Percentiles rank a stretch among this genome's conserved stretches.
phyloP scores from a whole-genome alignment of 495 filamentous ascomycete species.

The Hyaloscypha finlandica region DNA sequence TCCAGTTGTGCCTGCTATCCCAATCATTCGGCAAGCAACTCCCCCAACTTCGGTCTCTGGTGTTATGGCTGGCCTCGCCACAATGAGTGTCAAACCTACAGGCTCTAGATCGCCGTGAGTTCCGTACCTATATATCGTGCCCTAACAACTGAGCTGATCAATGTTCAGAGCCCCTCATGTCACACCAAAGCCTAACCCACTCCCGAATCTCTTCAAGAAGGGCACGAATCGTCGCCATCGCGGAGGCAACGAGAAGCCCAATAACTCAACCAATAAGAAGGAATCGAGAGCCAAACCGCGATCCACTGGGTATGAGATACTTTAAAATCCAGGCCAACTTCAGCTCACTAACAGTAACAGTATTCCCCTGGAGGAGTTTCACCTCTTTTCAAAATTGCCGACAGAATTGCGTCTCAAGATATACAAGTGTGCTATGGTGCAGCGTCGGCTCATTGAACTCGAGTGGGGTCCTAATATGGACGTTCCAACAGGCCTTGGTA shows the following conservation, averaged over 20 bases:
- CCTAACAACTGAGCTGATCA: background rate
- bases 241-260: background rate
- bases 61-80: background rate
- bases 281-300: background rate
- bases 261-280: background rate
- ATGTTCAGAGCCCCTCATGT: background rate
- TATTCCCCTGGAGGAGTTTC: background rate
- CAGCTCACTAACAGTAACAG: background rate
- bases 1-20: background rate
- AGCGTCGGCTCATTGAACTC: background rate
- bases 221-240: background rate
- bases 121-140: no score
- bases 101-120: no score
- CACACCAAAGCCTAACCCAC: no score
- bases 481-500: background rate
- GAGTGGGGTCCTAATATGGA: background rate
- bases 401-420: background rate
- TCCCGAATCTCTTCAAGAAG: no score
- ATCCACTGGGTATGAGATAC: background rate
- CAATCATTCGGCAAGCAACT: background rate
- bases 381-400: background rate
- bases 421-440: background rate
- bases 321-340: no score
- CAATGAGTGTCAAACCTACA: background rate
- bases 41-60: background rate